phyloP scores from a whole-genome alignment of 1,284 basidiomycete genomes.

The Prillingera fragicola region DNA sequence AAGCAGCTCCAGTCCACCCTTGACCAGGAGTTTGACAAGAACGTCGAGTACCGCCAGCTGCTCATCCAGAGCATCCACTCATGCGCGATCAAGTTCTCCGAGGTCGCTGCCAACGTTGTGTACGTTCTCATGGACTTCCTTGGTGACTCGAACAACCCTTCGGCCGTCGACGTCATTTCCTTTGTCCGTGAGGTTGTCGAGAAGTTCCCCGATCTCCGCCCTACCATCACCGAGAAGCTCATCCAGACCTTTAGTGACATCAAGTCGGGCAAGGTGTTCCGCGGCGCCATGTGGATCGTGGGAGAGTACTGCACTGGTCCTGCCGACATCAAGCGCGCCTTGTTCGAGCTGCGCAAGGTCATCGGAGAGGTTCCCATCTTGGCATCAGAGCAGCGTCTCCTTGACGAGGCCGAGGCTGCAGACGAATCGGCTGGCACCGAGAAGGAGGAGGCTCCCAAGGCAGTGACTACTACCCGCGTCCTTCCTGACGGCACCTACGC shows the following conservation, averaged over 20 bases:
- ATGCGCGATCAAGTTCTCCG: conserved; percentile 95
- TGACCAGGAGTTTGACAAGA: conserved; percentile 70
- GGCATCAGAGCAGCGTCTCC: conserved; percentile 74
- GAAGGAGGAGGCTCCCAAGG: conserved; percentile 47
- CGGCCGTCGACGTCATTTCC: conserved; percentile 89
- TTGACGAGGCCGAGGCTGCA: conserved; percentile 66
- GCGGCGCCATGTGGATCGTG: conserved; percentile 95
- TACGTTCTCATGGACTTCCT: conserved; percentile 98
- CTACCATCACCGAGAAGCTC: conserved; percentile 79
- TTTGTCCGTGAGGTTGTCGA: conserved; percentile 97
- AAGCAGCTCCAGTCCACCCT: conserved; percentile 94
- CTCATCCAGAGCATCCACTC: conserved; percentile 97
- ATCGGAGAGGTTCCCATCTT: conserved; percentile 95
- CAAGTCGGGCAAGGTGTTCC: conserved; percentile 95
- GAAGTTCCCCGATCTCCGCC: conserved; percentile 87
- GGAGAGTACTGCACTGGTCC: conserved; percentile 80
- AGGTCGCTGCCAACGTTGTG: conserved; percentile 93
- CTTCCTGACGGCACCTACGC: conserved; percentile 97
- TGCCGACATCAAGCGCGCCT: conserved; percentile 63
- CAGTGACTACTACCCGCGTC: conserved; percentile 57
- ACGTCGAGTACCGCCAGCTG: conserved; percentile 89
- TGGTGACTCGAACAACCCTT: conserved; percentile 90
- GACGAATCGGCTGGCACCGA: conserved; percentile 47
- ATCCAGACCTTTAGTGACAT: conserved; percentile 79
- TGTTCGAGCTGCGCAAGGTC: conserved; percentile 79